Conservation (phyloP, 148 eudicot species). For the Chenopodium album region DNA sequence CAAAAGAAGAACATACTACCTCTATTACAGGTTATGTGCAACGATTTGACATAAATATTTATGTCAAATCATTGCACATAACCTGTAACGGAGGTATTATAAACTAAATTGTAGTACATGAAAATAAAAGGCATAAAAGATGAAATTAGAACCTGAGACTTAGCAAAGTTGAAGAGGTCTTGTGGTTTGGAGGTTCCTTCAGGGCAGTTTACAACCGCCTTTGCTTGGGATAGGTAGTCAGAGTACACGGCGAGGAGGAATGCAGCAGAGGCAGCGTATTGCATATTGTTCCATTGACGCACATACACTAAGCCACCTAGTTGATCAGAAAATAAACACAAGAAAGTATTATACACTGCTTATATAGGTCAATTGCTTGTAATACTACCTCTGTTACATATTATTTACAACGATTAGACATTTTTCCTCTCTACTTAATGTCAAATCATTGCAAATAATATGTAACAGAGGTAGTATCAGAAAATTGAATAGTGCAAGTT, state of each 20-base stretch:
- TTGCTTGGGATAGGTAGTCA: constrained; percentile 34
- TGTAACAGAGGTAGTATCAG: background rate
- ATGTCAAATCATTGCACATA: too few relatives aligned
- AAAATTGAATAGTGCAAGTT: background rate
- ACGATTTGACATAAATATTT: too few relatives aligned
- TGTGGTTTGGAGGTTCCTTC: constrained; percentile 28
- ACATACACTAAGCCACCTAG: constrained; percentile 69
- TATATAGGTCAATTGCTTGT: background rate
- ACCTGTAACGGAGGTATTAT: too few relatives aligned
- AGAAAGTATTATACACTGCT: background rate
- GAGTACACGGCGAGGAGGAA: constrained; percentile 45
- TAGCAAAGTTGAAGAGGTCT: constrained; percentile 52
- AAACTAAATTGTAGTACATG: background rate
- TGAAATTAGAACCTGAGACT: constrained; percentile 54
- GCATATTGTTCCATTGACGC: constrained; percentile 83
- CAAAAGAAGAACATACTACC: background rate
- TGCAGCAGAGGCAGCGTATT: constrained; percentile 42
- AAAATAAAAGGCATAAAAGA: background rate
- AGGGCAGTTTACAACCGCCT: constrained; percentile 33
- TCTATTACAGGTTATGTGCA: too few relatives aligned
- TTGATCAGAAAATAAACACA: background rate
- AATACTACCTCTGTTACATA: too few relatives aligned
- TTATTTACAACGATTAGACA: too few relatives aligned
- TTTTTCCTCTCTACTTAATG: too few relatives aligned
- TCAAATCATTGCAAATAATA: too few relatives aligned